Percentiles rank a stretch among this genome's conserved stretches.
Evolutionary conservation across 164 flowering plant genomes (phyloP).

Genomic region (Tinospora cordifolia): DNA sequence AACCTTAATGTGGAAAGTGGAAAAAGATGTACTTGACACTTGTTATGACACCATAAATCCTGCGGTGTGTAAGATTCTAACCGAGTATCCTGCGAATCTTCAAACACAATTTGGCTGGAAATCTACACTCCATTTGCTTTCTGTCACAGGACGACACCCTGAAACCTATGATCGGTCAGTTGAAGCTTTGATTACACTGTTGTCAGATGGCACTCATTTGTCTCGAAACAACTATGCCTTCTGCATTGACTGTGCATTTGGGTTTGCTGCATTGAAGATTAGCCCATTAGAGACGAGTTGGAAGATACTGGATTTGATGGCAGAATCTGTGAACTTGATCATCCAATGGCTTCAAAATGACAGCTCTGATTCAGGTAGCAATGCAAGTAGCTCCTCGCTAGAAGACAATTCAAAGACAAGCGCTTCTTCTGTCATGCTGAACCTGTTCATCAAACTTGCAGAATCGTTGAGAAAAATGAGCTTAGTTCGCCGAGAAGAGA

Average conservation of each 20-base stretch:
- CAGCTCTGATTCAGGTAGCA: conserved; percentile 52
- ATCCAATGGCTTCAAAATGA: conserved; percentile 52
- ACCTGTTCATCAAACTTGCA: conserved; percentile 56
- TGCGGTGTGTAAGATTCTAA: conserved; percentile 42
- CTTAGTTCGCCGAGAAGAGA: conserved; percentile 77
- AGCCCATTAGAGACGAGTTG: conserved; percentile 62
- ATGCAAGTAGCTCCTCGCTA: conserved; percentile 25
- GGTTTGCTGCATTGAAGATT: conserved; percentile 58
- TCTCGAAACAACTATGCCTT: conserved; percentile 46
- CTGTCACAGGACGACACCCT: conserved; percentile 54
- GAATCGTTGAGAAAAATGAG: conserved; percentile 68
- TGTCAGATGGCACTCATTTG: conserved; percentile 46
- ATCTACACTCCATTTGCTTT: conserved; percentile 50
- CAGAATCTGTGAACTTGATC: conserved; percentile 50
- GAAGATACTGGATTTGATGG: conserved; percentile 56
- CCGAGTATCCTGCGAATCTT: conserved; percentile 50
- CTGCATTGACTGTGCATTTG: conserved; percentile 73
- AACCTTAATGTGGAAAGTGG: conserved; percentile 73
- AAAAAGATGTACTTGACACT: conserved; percentile 64
- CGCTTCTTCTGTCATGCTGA: conserved; percentile 26
- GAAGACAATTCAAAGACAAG: conserved; percentile 39
- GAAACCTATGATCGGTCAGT: conserved; percentile 68
- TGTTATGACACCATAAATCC: conserved; percentile 53
- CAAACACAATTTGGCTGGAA: conserved; percentile 76
- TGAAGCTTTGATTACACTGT: conserved; percentile 49